Percentiles rank a stretch among this genome's conserved stretches.
Evolutionary conservation across 768 basidiomycete genomes (phyloP).

Genomic region (Cyclocybe aegerita): DNA sequence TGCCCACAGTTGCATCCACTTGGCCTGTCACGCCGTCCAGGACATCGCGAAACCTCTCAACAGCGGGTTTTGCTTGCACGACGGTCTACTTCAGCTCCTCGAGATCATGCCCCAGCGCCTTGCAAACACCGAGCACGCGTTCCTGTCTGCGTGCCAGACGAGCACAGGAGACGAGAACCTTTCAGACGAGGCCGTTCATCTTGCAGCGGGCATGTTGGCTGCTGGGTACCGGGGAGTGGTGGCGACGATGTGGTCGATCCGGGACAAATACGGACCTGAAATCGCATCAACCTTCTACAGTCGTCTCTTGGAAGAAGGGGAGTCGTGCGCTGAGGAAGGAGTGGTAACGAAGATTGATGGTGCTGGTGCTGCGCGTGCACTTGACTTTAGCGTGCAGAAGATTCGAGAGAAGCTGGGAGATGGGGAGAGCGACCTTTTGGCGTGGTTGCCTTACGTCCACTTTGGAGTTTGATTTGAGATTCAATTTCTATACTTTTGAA

Average conservation of each 20-base stretch:
- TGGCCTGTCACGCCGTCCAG: slow-evolving; percentile 17
- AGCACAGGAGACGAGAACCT: slow-evolving; percentile 11
- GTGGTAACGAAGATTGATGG: neutral
- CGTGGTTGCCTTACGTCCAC: slow-evolving; percentile 14
- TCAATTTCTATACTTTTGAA: too few relatives aligned
- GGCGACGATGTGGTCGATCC: slow-evolving; percentile 19
- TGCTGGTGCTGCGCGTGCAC: slow-evolving; percentile 8
- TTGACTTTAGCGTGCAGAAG: slow-evolving; percentile 1
- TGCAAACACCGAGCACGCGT: slow-evolving; percentile 11
- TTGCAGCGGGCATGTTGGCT: slow-evolving; percentile 19
- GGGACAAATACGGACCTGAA: slow-evolving; percentile 8
- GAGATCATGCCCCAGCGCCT: slow-evolving; percentile 10
- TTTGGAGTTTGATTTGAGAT: neutral
- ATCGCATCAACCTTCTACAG: slow-evolving; percentile 24
- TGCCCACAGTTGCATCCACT: slow-evolving; percentile 12
- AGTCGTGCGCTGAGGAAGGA: neutral
- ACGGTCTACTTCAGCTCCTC: slow-evolving; percentile 3
- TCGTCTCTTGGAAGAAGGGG: slow-evolving; percentile 5
- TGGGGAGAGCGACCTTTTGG: neutral
- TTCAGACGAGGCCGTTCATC: slow-evolving; percentile 16
- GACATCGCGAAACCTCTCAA: slow-evolving; percentile 1
- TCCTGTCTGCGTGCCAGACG: slow-evolving; percentile 19
- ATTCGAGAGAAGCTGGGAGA: slow-evolving; percentile 1
- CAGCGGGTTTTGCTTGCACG: slow-evolving; percentile 14
- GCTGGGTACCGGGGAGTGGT: slow-evolving; percentile 16